Percentiles rank a stretch among this genome's conserved stretches.
These are phyloP conservation scores for Silene conica DNA, from an alignment of 148 eudicot species.

Conservation along the genomic window DNA sequence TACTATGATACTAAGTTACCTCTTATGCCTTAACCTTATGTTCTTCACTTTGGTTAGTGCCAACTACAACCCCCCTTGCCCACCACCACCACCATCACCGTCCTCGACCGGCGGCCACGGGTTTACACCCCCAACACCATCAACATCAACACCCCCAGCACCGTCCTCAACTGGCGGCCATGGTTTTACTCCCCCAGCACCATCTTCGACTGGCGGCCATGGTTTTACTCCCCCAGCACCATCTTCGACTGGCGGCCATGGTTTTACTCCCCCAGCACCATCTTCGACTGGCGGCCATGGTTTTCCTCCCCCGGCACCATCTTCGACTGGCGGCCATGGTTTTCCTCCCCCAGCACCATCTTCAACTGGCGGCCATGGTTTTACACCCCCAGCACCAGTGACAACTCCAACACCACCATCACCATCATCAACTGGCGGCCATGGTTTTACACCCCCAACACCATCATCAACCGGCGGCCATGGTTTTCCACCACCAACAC, in stretches of 20 bases:
- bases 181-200: no score
- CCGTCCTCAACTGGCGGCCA: not conserved
- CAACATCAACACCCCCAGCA: not conserved
- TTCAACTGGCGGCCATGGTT: not conserved
- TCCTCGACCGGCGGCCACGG: not conserved
- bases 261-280: not conserved
- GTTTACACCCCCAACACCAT: no score
- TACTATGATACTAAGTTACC: conserved; percentile 29
- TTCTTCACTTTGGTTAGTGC: conserved; percentile 59
- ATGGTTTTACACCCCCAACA: no score
- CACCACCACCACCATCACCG: conserved; percentile 25
- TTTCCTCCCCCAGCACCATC: no score
- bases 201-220: no score
- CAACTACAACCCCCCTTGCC: conserved; percentile 22
- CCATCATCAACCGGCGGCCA: not conserved
- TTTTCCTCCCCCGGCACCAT: no score
- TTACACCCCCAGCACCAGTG: no score
- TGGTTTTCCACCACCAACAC: not conserved
- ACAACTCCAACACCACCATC: conserved; percentile 26
- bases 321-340: no score
- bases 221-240: no score
- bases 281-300: not conserved
- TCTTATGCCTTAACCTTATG: conserved; percentile 48
- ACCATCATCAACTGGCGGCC: no score
- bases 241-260: no score